Percentiles rank a stretch among this genome's conserved stretches.
Conservation (phyloP, 1,139 yeast genomes). For the Yamadazyma diddensiae region DNA sequence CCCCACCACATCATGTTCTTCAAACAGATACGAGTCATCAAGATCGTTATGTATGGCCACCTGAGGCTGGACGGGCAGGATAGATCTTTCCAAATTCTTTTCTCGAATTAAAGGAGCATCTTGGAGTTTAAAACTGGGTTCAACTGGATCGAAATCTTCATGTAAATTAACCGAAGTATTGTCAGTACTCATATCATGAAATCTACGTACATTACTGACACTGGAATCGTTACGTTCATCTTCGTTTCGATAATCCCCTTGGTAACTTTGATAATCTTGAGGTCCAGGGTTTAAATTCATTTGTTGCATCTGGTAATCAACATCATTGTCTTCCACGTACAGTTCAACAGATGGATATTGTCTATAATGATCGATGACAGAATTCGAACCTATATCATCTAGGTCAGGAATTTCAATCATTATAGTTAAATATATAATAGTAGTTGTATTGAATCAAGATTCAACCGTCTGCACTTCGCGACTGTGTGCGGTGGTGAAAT, state of each 20-base stretch:
- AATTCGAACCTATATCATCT: slow-evolving; percentile 16
- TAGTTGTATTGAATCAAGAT: no score
- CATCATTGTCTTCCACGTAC: slow-evolving; percentile 2
- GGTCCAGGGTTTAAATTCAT: not conserved
- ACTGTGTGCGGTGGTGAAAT: not conserved
- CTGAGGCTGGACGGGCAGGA: no score
- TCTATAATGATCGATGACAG: slow-evolving; percentile 5
- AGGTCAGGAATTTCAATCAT: slow-evolving; percentile 46
- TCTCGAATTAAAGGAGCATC: slow-evolving; percentile 21
- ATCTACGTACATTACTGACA: slow-evolving; percentile 2
- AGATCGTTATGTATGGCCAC: no score
- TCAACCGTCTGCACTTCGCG: no score
- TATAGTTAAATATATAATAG: no score
- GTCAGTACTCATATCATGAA: slow-evolving; percentile 9
- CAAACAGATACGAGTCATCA: slow-evolving; percentile 2
- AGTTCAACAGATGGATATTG: slow-evolving; percentile 1
- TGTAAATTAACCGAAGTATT: slow-evolving; percentile 9
- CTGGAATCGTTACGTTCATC: slow-evolving; percentile 5
- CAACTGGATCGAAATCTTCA: not conserved
- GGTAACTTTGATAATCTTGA: no score
- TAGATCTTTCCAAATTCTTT: no score
- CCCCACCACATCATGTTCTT: slow-evolving; percentile 7
- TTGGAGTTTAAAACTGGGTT: slow-evolving; percentile 6
- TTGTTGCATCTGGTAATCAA: slow-evolving; percentile 1
- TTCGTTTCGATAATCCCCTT: no score